Conservation (phyloP, 805 yeast genomes). For the Nakazawaea wickerhamii region DNA sequence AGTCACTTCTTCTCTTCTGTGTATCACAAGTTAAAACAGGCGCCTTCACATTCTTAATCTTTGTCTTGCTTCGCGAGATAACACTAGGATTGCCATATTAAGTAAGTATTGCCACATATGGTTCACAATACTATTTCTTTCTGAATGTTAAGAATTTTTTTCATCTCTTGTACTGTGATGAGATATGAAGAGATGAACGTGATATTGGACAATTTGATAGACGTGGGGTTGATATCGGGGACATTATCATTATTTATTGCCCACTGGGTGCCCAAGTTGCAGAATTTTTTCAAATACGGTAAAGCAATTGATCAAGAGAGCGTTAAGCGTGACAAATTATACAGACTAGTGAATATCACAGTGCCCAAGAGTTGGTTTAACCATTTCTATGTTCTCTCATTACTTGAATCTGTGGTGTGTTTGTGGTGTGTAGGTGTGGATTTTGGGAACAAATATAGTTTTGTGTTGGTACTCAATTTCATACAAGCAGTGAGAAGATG, state of each 20-base stretch:
- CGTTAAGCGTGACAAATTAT: constrained; percentile 6
- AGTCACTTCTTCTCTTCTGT: not conserved
- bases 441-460: constrained; percentile 13
- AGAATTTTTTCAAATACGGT: constrained; percentile 38
- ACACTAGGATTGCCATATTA: not conserved
- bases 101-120: too few species aligned
- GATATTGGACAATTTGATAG: constrained; percentile 1
- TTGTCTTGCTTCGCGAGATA: too few species aligned
- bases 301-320: constrained; percentile 27
- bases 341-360: constrained; percentile 27
- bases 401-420: constrained; percentile 24
- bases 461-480: constrained; percentile 24
- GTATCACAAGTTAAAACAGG: too few species aligned
- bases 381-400: constrained; percentile 54
- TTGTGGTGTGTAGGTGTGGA: constrained; percentile 17
- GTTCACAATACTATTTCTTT: too few species aligned
- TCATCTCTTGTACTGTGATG: too few species aligned
- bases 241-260: constrained; percentile 28
- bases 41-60: not conserved
- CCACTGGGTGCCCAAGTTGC: constrained; percentile 23
- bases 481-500: constrained; percentile 53
- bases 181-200: not conserved
- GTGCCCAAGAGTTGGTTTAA: constrained; percentile 61
- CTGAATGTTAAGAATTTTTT: too few species aligned
- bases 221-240: constrained; percentile 10